Evolutionary conservation across 139 green algal genomes (phyloP), one percentile per base, ranked within the genome.

Genomic region (Chlamydomonas eustigma): DNA sequence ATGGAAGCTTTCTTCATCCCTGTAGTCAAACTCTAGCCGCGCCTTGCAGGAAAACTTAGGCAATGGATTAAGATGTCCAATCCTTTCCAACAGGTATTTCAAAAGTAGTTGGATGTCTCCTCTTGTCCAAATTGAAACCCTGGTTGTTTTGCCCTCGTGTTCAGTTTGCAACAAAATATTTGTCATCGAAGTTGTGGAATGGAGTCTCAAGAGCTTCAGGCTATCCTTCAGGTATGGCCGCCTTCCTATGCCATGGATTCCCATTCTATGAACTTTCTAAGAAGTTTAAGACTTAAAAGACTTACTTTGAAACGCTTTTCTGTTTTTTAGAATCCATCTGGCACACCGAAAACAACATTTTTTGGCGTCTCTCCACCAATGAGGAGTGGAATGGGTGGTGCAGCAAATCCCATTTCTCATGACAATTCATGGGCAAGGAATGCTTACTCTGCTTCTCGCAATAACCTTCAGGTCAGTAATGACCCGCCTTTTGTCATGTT

Each of bases 301-400:
- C n/a, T n/a, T n/a, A n/a, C n/a, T n/a, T n/a, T n/a, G n/a, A n/a
- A n/a, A n/a, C n/a, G n/a, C n/a, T n/a, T n/a, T n/a, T n/a, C n/a
- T n/a, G n/a, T n/a, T 44, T 25, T 4, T 37, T 34, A 44, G 33
- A 72, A 44, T 5, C 28, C 65, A 44, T 5, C 65, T 6, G 18
- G 28, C 12, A 38, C 65, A 24, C 58, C 58, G 6, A 6, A 22
- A 24, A 31, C 65, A 5, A 64, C 70, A 8, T 76, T 18, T 38
- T 65, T 76, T n/a, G 70, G 70, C 39, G 38, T 76, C 1, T 76
- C 70, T 6, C 70, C 70, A 25, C 70, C 70, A 18, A 8, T 65
- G 4, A 39, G 70, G 5, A 65, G 25, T 30, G 38, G 70, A 37
- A 52, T n/a, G 28, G 68, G 68, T 75, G 68, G 68, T 4, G 68